These are phyloP conservation scores for Colletotrichum magnum DNA, from an alignment of 2,329 filamentous ascomycete species.

Conservation along the genomic window DNA sequence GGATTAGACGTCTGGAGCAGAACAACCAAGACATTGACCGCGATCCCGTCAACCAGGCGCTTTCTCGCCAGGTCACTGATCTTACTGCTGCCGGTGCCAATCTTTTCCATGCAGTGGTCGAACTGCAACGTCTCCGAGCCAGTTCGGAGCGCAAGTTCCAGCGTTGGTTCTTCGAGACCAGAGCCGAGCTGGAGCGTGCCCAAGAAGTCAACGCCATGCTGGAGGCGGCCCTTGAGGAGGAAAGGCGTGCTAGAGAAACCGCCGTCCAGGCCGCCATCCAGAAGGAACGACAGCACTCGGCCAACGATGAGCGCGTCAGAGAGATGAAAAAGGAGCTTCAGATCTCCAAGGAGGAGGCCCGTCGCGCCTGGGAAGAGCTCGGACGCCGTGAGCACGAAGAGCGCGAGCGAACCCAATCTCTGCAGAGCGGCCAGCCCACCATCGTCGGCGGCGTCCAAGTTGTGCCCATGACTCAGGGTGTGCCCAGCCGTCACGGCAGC, in stretches of 20 bases:
- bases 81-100: slow-evolving; percentile 98
- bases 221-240: slow-evolving; percentile 81
- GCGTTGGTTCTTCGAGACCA: slow-evolving; percentile 97
- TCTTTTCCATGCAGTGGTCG: slow-evolving; percentile 96
- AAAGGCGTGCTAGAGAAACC: slow-evolving; percentile 78
- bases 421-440: slow-evolving; percentile 89
- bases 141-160: slow-evolving; percentile 98
- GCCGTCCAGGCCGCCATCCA: slow-evolving; percentile 76
- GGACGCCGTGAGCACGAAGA: slow-evolving; percentile 94
- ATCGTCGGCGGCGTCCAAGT: slow-evolving; percentile 95
- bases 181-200: slow-evolving; percentile 86
- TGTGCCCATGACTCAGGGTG: slow-evolving; percentile 87
- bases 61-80: slow-evolving; percentile 95
- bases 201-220: slow-evolving; percentile 87
- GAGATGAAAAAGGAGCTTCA: slow-evolving; percentile 94
- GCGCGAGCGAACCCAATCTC: slow-evolving; percentile 85
- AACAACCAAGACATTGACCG: slow-evolving; percentile 88
- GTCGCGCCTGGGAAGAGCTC: slow-evolving; percentile 96
- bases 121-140: slow-evolving; percentile 91
- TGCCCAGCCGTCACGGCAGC: slow-evolving; percentile 68
- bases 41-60: slow-evolving; percentile 87
- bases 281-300: slow-evolving; percentile 77
- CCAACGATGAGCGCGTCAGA: slow-evolving; percentile 81
- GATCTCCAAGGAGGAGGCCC: slow-evolving; percentile 96
- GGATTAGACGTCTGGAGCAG: slow-evolving; percentile 93